phyloP scores from a whole-genome alignment of 2,329 filamentous ascomycete species.

The Fusarium annulatum region DNA sequence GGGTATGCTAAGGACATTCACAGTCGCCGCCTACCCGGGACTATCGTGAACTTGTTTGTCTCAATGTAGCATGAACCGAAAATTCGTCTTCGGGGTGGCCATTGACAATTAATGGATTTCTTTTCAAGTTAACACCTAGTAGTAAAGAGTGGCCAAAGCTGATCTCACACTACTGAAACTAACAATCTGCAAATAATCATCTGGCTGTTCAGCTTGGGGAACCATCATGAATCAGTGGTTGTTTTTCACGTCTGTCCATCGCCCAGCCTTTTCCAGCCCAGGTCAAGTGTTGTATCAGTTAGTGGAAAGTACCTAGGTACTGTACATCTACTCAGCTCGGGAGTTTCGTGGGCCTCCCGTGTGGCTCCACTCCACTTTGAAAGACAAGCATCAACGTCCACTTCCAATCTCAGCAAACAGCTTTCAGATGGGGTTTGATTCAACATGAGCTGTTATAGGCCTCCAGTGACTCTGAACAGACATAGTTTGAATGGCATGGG shows the following conservation, averaged over 20 bases:
- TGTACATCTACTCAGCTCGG: conserved; percentile 27
- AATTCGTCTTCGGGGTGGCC: conserved; percentile 15
- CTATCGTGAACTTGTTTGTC: conserved; percentile 4
- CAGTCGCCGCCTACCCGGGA: conserved; percentile 11
- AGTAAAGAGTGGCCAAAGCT: conserved; percentile 7
- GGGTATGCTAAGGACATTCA: neutral
- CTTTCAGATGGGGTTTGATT: conserved; percentile 9
- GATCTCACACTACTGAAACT: neutral
- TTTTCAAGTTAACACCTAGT: neutral
- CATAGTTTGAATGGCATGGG: too few species aligned
- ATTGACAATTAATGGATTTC: conserved; percentile 1
- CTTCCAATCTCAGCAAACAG: conserved; percentile 34
- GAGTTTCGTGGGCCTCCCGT: conserved; percentile 30
- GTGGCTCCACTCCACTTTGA: conserved; percentile 11
- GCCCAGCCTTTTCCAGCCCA: neutral
- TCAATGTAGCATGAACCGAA: conserved; percentile 4
- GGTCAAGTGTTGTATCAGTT: neutral
- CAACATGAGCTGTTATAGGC: neutral
- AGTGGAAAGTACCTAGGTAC: conserved; percentile 1
- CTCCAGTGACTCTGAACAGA: neutral
- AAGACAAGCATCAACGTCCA: conserved; percentile 32
- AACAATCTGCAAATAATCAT: conserved; percentile 4
- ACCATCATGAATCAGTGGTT: neutral
- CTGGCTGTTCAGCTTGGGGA: neutral
- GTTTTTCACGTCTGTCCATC: neutral